Base-by-base conservation (phyloP, 1,284 basidiomycete genomes). In the Microbotryum silenes-acaulis region DNA sequence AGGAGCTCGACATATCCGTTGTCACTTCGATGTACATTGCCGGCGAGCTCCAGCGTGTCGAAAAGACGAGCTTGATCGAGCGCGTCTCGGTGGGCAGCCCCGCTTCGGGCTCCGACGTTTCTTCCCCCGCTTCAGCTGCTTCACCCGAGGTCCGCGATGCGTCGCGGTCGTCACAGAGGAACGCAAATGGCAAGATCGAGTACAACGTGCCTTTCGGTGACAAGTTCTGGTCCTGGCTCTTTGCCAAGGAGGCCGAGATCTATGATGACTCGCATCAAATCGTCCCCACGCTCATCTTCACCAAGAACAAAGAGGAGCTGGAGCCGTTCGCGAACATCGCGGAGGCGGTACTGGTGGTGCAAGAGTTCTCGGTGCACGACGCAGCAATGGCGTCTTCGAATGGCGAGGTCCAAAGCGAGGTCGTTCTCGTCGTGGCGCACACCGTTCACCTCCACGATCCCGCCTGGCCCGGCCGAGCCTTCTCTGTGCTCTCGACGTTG, bases 391-490 rank as follows among this genome's bases (percentile, higher is more conserved):
- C 61, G 16, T 45, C 71, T 54, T 74, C 72, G 51, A 70, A 72
- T 1, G 76, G 76, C 1, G 73, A 70, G 64, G 70, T 69, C 49
- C 56, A 74, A 4, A 76, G 76, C 42, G 73, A 76, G 51, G 75
- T 77, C 21, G 72, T 77, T 6, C 71, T 77, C 45, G 75, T 77
- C 52, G 69, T 76, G 27, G 68, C 73, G 9, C 76, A 75, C 74
- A 75, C 77, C 48, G 64, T 76, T 47, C 74, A 74, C 23, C 44
- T 61, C 21, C 48, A 16, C 49, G 61, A 61, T 33, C 53, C 50
- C 10, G 5, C 49, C 9, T 18, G 64, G 60, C 27, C 37, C 21
- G 14, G 64, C 53, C 42, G 60, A 54, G 10, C 25, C 51, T 25
- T 68, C 8, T 63, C 67, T 14, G 45, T 51, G 56, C 53, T 68